Evolutionary conservation across 192 early-diverging fungal genomes (phyloP).

Genomic region (Backusella liffmaniae): DNA sequence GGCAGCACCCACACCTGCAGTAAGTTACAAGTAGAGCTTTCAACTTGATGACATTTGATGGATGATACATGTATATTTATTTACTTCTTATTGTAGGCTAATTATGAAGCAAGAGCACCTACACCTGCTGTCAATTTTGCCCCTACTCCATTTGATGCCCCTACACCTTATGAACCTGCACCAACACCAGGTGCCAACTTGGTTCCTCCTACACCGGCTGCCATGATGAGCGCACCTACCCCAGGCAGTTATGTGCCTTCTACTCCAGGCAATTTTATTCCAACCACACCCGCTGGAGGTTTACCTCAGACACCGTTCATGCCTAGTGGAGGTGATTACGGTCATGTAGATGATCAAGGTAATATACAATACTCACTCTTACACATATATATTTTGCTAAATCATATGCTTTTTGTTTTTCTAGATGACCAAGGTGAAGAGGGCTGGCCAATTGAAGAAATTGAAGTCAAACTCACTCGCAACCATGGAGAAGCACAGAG

Average conservation of each 20-base stretch:
- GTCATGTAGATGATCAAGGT: slow-evolving; percentile 51
- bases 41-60: neutral
- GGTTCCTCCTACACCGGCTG: slow-evolving; percentile 55
- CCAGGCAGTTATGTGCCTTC: slow-evolving; percentile 39
- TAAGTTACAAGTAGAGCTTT: neutral
- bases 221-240: slow-evolving; percentile 42
- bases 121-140: slow-evolving; percentile 40
- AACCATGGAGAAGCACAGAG: slow-evolving; percentile 39
- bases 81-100: slow-evolving; percentile 6
- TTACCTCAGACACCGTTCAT: slow-evolving; percentile 48
- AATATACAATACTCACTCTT: slow-evolving; percentile 20
- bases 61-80: neutral
- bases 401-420: neutral
- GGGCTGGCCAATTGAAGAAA: slow-evolving; percentile 55
- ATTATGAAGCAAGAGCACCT: slow-evolving; percentile 37
- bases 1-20: slow-evolving; percentile 27
- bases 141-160: slow-evolving; percentile 43
- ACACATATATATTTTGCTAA: slow-evolving; percentile 13
- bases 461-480: slow-evolving; percentile 44
- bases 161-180: slow-evolving; percentile 49
- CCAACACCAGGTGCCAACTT: slow-evolving; percentile 47
- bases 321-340: slow-evolving; percentile 49
- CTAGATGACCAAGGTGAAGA: slow-evolving; percentile 31
- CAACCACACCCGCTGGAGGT: slow-evolving; percentile 25
- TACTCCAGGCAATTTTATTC: slow-evolving; percentile 45